These are phyloP conservation scores for Phalaenopsis aphrodite DNA, from an alignment of 106 monocot genomes.

Conservation along the genomic window DNA sequence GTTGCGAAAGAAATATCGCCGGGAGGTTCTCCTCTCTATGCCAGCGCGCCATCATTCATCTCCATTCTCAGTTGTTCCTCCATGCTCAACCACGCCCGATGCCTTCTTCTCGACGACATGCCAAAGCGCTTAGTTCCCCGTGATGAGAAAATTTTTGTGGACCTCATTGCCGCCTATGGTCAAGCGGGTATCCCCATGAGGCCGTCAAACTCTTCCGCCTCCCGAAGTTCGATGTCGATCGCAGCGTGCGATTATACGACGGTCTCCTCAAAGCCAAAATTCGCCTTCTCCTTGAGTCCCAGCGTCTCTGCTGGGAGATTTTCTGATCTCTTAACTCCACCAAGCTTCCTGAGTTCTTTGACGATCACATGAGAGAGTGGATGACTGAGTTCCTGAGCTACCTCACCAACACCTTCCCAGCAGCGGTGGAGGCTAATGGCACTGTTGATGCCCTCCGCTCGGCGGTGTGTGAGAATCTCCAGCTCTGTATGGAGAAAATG, in stretches of 20 bases:
- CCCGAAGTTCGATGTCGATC: conserved; percentile 51
- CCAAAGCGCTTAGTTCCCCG: conserved; percentile 45
- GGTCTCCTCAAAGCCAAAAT: not conserved
- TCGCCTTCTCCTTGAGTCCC: conserved; percentile 58
- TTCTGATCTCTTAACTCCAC: conserved; percentile 85
- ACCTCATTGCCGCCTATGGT: conserved; percentile 75
- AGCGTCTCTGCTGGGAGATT: conserved; percentile 87
- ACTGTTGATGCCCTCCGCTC: conserved; percentile 61
- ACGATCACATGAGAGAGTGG: conserved; percentile 98
- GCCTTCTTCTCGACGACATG: not conserved
- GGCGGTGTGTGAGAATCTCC: conserved; percentile 80
- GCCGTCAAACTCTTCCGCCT: conserved; percentile 79
- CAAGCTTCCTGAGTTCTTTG: conserved; percentile 93
- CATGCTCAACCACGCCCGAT: too few relatives aligned
- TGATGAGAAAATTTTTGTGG: conserved; percentile 41
- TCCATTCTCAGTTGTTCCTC: not conserved
- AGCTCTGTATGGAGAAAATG: conserved; percentile 96
- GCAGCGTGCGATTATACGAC: conserved; percentile 55
- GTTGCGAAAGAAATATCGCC: conserved; percentile 24
- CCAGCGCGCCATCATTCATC: conserved; percentile 10
- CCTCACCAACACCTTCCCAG: conserved; percentile 41
- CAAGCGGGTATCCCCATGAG: conserved; percentile 63
- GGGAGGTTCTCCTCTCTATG: conserved; percentile 14
- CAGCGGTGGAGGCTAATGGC: conserved; percentile 55
- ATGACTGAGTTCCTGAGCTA: conserved; percentile 72